Percentiles rank a stretch among this genome's conserved stretches.
These are phyloP conservation scores for Byssoonygena ceratinophila DNA, from an alignment of 2,329 filamentous ascomycete species.

Conservation along the genomic window DNA sequence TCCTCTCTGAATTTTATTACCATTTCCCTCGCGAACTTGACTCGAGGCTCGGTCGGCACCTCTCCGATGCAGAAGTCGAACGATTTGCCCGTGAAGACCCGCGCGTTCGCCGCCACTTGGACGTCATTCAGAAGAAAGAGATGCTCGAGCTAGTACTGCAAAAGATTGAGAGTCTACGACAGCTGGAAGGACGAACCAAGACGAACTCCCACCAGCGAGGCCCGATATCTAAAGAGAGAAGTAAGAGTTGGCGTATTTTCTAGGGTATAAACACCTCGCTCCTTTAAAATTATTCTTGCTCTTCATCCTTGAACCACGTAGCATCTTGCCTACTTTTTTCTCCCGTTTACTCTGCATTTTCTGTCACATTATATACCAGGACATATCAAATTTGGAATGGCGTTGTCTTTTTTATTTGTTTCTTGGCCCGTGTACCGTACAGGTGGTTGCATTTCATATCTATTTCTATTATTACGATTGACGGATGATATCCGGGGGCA, in stretches of 20 bases:
- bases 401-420: slow-evolving; percentile 6
- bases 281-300: background rate
- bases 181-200: slow-evolving; percentile 66
- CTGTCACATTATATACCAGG: slow-evolving; percentile 15
- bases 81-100: slow-evolving; percentile 87
- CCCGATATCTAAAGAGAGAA: slow-evolving; percentile 29
- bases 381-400: slow-evolving; percentile 14
- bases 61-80: slow-evolving; percentile 71
- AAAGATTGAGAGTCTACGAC: slow-evolving; percentile 86
- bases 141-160: slow-evolving; percentile 82
- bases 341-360: background rate
- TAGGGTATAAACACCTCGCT: slow-evolving; percentile 19
- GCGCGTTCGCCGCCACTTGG: slow-evolving; percentile 76
- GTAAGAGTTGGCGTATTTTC: slow-evolving; percentile 37
- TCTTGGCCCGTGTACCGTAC: background rate
- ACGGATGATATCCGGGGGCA: background rate
- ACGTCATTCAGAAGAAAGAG: slow-evolving; percentile 85
- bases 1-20: slow-evolving; percentile 95
- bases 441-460: background rate
- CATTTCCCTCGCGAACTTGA: slow-evolving; percentile 93
- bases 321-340: background rate
- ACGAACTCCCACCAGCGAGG: slow-evolving; percentile 35
- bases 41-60: slow-evolving; percentile 66
- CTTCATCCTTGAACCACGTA: background rate
- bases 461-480: background rate